phyloP scores from a whole-genome alignment of 495 filamentous ascomycete genomes.

The Penicillium psychrofluorescens region DNA sequence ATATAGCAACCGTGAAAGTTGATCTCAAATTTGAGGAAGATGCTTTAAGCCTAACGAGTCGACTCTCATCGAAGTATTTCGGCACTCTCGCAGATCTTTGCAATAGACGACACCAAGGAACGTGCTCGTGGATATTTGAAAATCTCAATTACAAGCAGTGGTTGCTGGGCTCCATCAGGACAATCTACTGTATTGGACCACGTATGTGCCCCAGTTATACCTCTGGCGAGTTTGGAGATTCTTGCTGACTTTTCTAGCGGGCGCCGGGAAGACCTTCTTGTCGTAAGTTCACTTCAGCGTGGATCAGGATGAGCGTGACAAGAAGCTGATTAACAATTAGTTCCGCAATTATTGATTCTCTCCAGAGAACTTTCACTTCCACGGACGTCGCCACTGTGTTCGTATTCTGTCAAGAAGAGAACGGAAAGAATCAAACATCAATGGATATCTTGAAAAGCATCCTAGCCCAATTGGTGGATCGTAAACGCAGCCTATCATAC shows the following conservation, averaged over 20 bases:
- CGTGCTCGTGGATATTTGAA: slow-evolving; percentile 25
- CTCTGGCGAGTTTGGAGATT: no score
- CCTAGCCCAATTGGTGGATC: slow-evolving; percentile 26
- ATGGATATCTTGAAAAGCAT: slow-evolving; percentile 18
- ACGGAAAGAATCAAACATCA: slow-evolving; percentile 9
- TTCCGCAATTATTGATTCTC: slow-evolving; percentile 19
- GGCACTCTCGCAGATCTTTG: slow-evolving; percentile 23
- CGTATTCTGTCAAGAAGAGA: slow-evolving; percentile 25
- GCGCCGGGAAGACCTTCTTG: slow-evolving; percentile 30
- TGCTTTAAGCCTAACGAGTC: slow-evolving; percentile 9
- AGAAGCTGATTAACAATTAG: no score
- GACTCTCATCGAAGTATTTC: slow-evolving; percentile 13
- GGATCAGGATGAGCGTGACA: no score
- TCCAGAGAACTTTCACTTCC: slow-evolving; percentile 25
- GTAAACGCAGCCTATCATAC: slow-evolving; percentile 17
- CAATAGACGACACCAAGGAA: slow-evolving; percentile 20
- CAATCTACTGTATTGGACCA: slow-evolving; percentile 24
- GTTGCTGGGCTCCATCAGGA: slow-evolving; percentile 18
- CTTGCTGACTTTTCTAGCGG: slow-evolving; percentile 9
- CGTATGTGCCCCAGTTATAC: slow-evolving; percentile 15
- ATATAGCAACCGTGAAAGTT: neutral
- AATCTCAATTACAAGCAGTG: slow-evolving; percentile 15
- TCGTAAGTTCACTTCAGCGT: slow-evolving; percentile 12
- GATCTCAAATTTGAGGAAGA: slow-evolving; percentile 14
- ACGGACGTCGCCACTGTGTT: slow-evolving; percentile 26